These are phyloP conservation scores for Colletotrichum liriopes DNA, from an alignment of 2,329 filamentous ascomycete species.

Conservation along the genomic window DNA sequence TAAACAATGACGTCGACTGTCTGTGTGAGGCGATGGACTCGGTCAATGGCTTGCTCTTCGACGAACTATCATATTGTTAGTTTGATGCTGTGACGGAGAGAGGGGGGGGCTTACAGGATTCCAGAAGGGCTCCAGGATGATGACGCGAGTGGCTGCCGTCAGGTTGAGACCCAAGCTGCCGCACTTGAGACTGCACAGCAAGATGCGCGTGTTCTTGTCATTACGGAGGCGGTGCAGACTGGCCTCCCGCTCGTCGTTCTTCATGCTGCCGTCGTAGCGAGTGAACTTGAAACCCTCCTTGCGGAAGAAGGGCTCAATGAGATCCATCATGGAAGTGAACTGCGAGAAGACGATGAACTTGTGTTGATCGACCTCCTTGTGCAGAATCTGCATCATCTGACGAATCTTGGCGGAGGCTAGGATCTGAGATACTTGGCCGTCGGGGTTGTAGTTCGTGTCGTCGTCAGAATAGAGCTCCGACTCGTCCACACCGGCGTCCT, in stretches of 20 bases:
- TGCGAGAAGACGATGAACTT: constrained; percentile 99
- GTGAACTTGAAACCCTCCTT: constrained; percentile 83
- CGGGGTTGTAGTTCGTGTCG: constrained; percentile 50
- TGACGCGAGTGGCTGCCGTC: constrained; percentile 91
- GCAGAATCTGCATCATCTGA: constrained; percentile 85
- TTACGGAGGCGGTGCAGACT: constrained; percentile 84
- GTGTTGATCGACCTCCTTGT: constrained; percentile 83
- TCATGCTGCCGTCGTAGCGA: constrained; percentile 96
- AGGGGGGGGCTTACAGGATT: constrained; percentile 79
- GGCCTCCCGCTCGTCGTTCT: constrained; percentile 91
- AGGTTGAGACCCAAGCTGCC: constrained; percentile 94
- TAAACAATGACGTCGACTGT: constrained; percentile 96
- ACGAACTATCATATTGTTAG: constrained; percentile 76
- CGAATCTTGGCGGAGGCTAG: constrained; percentile 91
- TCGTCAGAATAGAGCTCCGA: constrained; percentile 61
- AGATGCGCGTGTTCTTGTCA: constrained; percentile 81
- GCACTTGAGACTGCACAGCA: constrained; percentile 95
- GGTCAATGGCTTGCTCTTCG: constrained; percentile 98
- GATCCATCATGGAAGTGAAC: constrained; percentile 98
- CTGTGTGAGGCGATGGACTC: constrained; percentile 98
- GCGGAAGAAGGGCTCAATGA: constrained; percentile 91
- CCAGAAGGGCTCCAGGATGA: constrained; percentile 98
- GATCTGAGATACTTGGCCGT: constrained; percentile 65
- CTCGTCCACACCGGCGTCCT: constrained; percentile 56
- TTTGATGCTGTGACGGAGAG: constrained; percentile 10